phyloP scores from a whole-genome alignment of 139 green algal genomes.

The Coelastrella sp. region DNA sequence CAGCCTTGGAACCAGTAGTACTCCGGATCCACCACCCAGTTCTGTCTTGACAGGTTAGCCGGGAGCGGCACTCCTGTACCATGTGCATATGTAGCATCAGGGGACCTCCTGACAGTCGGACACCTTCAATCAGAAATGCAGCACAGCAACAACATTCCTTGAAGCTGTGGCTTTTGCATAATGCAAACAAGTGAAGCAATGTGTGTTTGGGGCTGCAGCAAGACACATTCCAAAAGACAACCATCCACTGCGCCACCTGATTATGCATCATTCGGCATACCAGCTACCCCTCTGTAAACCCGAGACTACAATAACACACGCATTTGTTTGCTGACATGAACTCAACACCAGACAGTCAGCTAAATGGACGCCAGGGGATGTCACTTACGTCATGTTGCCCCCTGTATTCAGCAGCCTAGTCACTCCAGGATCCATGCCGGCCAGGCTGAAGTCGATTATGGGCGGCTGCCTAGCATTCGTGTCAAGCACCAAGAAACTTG shows the following conservation, averaged over 20 bases:
- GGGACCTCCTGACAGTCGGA: background rate
- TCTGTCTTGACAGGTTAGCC: conserved; percentile 25
- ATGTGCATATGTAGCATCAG: background rate
- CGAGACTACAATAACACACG: too few species aligned
- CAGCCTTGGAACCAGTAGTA: conserved; percentile 48
- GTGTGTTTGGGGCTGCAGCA: too few species aligned
- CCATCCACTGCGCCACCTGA: too few species aligned
- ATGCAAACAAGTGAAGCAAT: too few species aligned
- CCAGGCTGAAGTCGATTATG: background rate
- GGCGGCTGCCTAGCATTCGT: background rate
- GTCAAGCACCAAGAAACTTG: background rate
- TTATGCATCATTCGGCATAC: too few species aligned
- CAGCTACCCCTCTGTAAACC: too few species aligned
- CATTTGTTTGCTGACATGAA: too few species aligned
- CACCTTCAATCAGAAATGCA: background rate
- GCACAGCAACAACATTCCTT: too few species aligned
- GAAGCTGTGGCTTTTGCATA: too few species aligned
- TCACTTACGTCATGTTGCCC: conserved; percentile 23
- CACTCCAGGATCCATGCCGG: background rate
- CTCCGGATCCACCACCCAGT: conserved; percentile 39
- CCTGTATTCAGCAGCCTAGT: background rate
- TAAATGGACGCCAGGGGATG: background rate
- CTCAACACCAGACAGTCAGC: background rate
- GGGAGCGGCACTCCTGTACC: background rate
- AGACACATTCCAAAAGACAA: too few species aligned